Evolutionary conservation across 202 grass and related monocot species (phyloP), one percentile per base, ranked within the genome.

Genomic region (Panicum hallii): DNA sequence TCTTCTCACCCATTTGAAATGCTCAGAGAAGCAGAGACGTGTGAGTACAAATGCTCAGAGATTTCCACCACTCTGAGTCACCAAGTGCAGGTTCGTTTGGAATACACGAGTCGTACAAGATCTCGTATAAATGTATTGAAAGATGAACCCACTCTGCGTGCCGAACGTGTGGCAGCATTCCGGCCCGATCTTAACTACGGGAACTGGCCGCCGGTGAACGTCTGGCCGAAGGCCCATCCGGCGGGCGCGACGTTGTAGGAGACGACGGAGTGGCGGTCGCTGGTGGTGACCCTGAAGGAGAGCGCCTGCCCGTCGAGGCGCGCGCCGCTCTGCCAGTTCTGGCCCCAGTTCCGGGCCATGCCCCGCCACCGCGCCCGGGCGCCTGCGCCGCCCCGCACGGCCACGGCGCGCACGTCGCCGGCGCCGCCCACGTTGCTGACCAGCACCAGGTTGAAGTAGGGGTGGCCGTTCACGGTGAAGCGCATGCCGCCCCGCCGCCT

Each of bases 241-340:
- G 88, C 15, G 5, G 90, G 86, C 53, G 90, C 95, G 15, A 82
- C 86, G 36, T 91, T 88, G 85, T 91, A 88, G 32, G 90, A 91
- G 11, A 93, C 60, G 40, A 94, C 63, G 17, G 88, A 86, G 63
- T 84, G 86, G 56, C 82, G 86, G 55, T 97, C 79, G 36, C 92
- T 79, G 20, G 86, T 43, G 4, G 80, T 94, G 32, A 97, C 84
- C 74, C 58, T 88, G 84, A 97, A 94, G 1, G 94, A 97, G 46
- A 97, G 90, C 19, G 74, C 20, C 74, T 91, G 88, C 2, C 86
- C 79, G 62, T 94, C 82, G 49, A 97, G 90, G 48, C 75, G 82
- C 79, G 70, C 82, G 65, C 52, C 84, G 79, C 90, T 94, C 85
- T 97, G 94, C 94, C 94, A 97, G 80, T 97, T 97, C 82, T 94